Percentiles rank a stretch among this genome's conserved stretches.
phyloP scores from a whole-genome alignment of 768 basidiomycete species.

The Phylloporus scabripes region DNA sequence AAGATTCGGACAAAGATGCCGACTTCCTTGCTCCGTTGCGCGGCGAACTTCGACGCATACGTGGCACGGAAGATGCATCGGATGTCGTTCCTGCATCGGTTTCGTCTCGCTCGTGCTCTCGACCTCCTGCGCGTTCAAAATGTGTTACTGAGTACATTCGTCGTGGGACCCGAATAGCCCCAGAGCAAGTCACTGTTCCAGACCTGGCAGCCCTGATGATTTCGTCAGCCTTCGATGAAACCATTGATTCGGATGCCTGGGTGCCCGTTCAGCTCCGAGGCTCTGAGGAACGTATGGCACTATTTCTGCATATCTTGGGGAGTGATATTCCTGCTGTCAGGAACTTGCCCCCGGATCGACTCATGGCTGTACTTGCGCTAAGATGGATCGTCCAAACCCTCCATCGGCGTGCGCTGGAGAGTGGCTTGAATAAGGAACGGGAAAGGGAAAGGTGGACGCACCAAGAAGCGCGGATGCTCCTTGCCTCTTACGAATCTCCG shows the following conservation, averaged over 20 bases:
- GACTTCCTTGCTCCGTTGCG: constrained; percentile 67
- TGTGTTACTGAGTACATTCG: constrained; percentile 55
- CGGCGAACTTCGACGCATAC: constrained; percentile 59
- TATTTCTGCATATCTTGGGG: constrained; percentile 51
- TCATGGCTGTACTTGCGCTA: constrained; percentile 50
- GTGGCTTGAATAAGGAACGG: constrained; percentile 45
- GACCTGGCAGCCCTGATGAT: constrained; percentile 45
- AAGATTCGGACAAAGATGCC: constrained; percentile 40
- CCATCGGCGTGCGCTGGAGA: constrained; percentile 47
- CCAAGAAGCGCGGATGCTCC: constrained; percentile 54
- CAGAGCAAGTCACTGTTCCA: constrained; percentile 51
- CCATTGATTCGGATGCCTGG: constrained; percentile 20
- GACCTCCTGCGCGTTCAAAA: constrained; percentile 17
- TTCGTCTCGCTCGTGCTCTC: constrained; percentile 30
- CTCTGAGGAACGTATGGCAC: constrained; percentile 44
- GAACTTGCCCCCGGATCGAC: constrained; percentile 39
- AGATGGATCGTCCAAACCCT: constrained; percentile 57
- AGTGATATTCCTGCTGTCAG: constrained; percentile 49
- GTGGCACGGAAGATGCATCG: constrained; percentile 34
- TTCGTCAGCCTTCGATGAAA: constrained; percentile 28
- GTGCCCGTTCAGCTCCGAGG: constrained; percentile 46
- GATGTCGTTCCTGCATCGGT: constrained; percentile 27
- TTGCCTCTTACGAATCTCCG: constrained; percentile 41
- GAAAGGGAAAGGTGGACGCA: constrained; percentile 67
- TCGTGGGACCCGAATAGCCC: constrained; percentile 58